phyloP scores from a whole-genome alignment of 1,284 basidiomycete species.

The Rhodotorula mucilaginosa region DNA sequence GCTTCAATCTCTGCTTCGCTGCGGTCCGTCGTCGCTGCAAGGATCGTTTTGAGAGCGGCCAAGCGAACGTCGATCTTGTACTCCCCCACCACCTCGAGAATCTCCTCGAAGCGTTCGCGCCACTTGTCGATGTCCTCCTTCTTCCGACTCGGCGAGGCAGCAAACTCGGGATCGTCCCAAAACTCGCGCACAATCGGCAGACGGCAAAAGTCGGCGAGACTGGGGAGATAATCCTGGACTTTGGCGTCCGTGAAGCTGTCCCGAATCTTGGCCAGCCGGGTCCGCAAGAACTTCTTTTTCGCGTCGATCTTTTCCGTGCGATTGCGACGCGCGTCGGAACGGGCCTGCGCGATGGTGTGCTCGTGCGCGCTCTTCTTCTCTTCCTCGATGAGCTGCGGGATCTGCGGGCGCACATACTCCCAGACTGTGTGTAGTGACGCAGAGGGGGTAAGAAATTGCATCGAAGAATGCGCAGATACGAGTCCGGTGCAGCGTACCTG shows the following conservation, averaged over 20 bases:
- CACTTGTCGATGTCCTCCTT: background rate
- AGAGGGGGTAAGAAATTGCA: background rate
- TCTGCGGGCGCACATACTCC: constrained; percentile 2
- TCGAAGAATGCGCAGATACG: too few species aligned
- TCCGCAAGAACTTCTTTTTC: background rate
- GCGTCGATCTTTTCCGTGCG: background rate
- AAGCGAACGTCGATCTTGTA: background rate
- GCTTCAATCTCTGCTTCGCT: background rate
- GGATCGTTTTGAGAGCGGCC: constrained; percentile 8
- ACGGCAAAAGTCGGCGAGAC: background rate
- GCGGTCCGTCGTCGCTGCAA: constrained; percentile 1
- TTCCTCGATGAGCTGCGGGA: constrained; percentile 1
- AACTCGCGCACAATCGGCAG: constrained; percentile 12
- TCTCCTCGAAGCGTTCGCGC: background rate
- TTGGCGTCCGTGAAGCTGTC: background rate
- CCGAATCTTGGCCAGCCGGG: background rate
- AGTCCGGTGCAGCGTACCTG: background rate
- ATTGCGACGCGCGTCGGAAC: background rate
- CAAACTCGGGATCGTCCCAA: background rate
- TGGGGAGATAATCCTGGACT: background rate
- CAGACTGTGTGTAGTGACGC: background rate
- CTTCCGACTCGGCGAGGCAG: background rate
- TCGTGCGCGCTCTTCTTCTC: background rate
- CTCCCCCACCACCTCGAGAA: constrained; percentile 2
- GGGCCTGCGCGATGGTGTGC: background rate